Evolutionary conservation across 2,329 filamentous ascomycete species (phyloP).

Genomic region (Xylaria sp.): DNA sequence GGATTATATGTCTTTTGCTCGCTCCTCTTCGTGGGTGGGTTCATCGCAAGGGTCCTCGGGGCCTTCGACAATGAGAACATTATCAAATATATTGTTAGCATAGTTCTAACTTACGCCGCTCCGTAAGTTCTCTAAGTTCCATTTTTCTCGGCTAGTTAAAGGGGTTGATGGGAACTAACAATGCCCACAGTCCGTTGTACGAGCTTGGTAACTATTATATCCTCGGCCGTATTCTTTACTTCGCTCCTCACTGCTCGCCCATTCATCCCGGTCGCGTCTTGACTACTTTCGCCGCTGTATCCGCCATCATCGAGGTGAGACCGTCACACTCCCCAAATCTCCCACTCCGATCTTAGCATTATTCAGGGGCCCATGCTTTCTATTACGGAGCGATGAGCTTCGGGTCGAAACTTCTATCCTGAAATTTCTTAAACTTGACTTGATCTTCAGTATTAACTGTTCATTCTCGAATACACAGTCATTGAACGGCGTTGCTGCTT

Average conservation of each 20-base stretch:
- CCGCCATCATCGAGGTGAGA: slow-evolving; percentile 57
- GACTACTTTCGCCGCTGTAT: slow-evolving; percentile 57
- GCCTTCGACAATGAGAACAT: slow-evolving; percentile 60
- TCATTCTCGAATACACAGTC: slow-evolving; percentile 32
- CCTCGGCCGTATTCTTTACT: slow-evolving; percentile 66
- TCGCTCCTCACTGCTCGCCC: slow-evolving; percentile 67
- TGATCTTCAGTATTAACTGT: slow-evolving; percentile 5
- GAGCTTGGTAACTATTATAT: slow-evolving; percentile 69
- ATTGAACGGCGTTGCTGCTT: slow-evolving; percentile 61
- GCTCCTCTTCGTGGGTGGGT: slow-evolving; percentile 66
- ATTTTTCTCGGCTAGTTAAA: not conserved
- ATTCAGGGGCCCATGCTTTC: not conserved
- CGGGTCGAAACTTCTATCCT: not conserved
- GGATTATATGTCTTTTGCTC: slow-evolving; percentile 65
- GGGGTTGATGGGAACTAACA: slow-evolving; percentile 19
- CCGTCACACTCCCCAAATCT: not conserved
- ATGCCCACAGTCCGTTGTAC: slow-evolving; percentile 59
- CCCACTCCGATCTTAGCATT: not conserved
- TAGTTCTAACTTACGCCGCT: slow-evolving; percentile 52
- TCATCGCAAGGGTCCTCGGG: slow-evolving; percentile 60
- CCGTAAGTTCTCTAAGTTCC: slow-evolving; percentile 44
- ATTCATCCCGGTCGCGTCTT: slow-evolving; percentile 56
- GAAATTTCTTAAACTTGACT: not conserved
- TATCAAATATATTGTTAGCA: slow-evolving; percentile 57
- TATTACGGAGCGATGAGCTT: no score